phyloP scores from a whole-genome alignment of 73 alveolate genomes.

The Urostyla sp. region DNA sequence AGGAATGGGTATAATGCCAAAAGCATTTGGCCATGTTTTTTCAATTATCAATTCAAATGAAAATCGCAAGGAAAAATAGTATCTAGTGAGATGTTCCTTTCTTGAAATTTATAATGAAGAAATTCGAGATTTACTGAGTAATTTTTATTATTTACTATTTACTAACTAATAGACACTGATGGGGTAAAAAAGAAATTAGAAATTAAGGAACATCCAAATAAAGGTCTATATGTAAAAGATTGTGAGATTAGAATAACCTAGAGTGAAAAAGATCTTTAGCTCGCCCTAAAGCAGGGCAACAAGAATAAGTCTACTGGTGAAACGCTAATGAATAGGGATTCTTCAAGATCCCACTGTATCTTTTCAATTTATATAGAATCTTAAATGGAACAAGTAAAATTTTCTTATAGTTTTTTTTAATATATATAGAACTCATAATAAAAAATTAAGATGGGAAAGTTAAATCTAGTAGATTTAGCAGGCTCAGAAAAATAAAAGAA shows the following conservation, averaged over 20 bases:
- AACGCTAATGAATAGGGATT: conserved; percentile 78
- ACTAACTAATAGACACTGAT: background rate
- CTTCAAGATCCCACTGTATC: conserved; percentile 86
- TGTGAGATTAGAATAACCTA: conserved; percentile 56
- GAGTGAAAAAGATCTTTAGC: conserved; percentile 47
- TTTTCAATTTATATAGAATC: conserved; percentile 78
- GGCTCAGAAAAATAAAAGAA: conserved; percentile 96
- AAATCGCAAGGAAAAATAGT: conserved; percentile 27
- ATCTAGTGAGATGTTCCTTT: conserved; percentile 64
- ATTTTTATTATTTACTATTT: background rate
- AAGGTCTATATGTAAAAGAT: conserved; percentile 69
- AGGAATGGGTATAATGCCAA: conserved; percentile 94
- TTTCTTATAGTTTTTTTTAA: background rate
- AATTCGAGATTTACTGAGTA: conserved; percentile 67
- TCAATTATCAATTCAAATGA: conserved; percentile 75
- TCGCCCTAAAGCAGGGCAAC: conserved; percentile 68
- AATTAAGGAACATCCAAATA: conserved; percentile 68
- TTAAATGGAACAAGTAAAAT: conserved; percentile 36
- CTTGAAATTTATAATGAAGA: conserved; percentile 79
- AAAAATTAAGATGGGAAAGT: conserved; percentile 38
- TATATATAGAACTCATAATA: background rate
- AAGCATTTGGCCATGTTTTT: conserved; percentile 94
- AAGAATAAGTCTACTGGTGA: conserved; percentile 74
- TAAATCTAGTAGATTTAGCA: conserved; percentile 98
- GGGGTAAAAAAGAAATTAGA: conserved; percentile 45